Evolutionary conservation across 169 alveolate genomes (phyloP), one percentile per base, ranked within the genome.

Genomic region (Cryptosporidium canis): DNA sequence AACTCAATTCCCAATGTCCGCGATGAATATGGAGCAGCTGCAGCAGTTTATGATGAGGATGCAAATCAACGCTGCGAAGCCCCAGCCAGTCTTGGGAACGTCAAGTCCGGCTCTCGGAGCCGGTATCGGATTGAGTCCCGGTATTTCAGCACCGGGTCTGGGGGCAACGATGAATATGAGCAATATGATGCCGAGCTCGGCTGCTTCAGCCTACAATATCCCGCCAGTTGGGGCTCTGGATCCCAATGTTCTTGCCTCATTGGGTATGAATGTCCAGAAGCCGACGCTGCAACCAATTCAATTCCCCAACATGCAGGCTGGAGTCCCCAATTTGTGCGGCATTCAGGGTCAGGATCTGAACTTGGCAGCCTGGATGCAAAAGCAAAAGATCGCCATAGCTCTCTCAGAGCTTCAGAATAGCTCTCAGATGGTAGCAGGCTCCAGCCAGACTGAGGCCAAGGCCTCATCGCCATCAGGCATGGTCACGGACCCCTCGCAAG

Each of bases 341-440:
- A 77, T 77, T 43, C 87, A 77, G 18, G 87, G 87, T 33, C 87
- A 77, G 27, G 87, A 77, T 61, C 8, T 77, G 71, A 61, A 77
- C 64, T 44, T 77, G 21, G 72, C 72, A 9, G 41, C 56, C 27
- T 77, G 87, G 87, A 77, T 77, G 70, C 87, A 77, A 24, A 77
- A 61, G 18, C 87, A 77, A 39, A 35, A 45, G 27, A 77, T 77
- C 14, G 87, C 87, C 11, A n/a, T 77, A 21, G 87, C 87, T 56
- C 77, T 77, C 16, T 77, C 87, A 8, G 66, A 77, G 18, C 65
- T 77, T 29, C 87, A 77, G 27, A 41, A 61, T 21, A 41, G 58
- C 29, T 3, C 47, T 29, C 63, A 68, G 56, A 4, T 39, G 5
- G 35, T 21, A 4, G 18, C 56, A 6, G 39, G 43, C 27, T 7